phyloP scores from a whole-genome alignment of 106 monocot species.

The Narthecium ossifragum region DNA sequence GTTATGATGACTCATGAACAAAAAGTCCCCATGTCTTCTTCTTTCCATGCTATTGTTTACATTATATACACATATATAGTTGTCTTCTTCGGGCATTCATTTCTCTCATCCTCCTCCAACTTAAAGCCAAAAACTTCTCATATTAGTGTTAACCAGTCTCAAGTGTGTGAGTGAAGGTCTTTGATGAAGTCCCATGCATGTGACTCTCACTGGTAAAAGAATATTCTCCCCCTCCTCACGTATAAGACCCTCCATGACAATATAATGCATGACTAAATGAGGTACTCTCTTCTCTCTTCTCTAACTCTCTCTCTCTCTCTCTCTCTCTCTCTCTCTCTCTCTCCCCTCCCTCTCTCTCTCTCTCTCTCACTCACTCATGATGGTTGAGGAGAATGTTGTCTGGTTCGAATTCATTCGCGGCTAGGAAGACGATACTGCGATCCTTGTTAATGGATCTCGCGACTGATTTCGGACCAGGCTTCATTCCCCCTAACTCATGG shows the following conservation, averaged over 20 bases:
- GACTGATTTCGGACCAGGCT: slow-evolving; percentile 52
- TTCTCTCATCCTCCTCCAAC: neutral
- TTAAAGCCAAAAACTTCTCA: no score
- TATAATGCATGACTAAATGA: slow-evolving; percentile 1
- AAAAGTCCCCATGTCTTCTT: no score
- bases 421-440: neutral
- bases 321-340: neutral
- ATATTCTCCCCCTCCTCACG: no score
- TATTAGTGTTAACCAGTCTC: no score
- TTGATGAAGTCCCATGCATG: no score
- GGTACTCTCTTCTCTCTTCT: no score
- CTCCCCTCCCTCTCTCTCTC: neutral
- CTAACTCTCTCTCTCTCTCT: no score
- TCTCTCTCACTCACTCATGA: slow-evolving; percentile 15
- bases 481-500: slow-evolving; percentile 52
- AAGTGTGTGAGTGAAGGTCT: no score
- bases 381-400: slow-evolving; percentile 49
- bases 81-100: neutral
- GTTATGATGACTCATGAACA: no score
- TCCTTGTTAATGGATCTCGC: neutral
- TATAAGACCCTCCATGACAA: neutral
- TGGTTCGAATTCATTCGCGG: slow-evolving; percentile 34
- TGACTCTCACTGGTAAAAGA: no score
- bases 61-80: no score
- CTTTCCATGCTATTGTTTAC: no score